Conservation (phyloP, 2,329 filamentous ascomycete species). For the Pseudogymnoascus sp. region DNA sequence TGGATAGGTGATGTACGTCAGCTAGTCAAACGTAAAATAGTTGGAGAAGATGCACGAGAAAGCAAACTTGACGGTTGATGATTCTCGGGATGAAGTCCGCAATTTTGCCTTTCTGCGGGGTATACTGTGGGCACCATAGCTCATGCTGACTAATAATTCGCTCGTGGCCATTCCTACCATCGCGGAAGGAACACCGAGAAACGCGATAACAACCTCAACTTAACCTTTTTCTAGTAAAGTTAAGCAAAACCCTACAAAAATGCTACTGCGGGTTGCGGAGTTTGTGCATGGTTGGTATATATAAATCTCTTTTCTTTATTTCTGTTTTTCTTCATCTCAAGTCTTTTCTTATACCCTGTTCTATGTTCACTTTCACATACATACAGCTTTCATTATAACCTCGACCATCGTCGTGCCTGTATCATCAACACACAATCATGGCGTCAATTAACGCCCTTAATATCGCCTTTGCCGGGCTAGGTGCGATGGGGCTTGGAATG, state of each 20-base stretch:
- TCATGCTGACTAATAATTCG: background rate
- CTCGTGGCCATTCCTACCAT: background rate
- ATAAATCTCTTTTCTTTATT: background rate
- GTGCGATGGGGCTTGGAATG: conserved; percentile 79
- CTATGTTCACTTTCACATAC: background rate
- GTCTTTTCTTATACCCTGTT: background rate
- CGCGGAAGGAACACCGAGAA: background rate
- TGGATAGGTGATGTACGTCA: background rate
- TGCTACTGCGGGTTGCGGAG: background rate
- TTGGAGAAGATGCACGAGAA: background rate
- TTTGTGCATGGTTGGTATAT: background rate
- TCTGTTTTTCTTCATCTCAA: background rate
- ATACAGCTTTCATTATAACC: background rate
- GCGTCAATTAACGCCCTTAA: conserved; percentile 32
- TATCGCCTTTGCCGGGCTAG: conserved; percentile 66
- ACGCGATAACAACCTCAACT: background rate
- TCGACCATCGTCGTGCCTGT: background rate
- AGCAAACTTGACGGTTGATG: background rate
- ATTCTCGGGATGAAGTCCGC: background rate
- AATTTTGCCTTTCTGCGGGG: background rate
- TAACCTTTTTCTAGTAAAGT: background rate
- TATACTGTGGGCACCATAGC: background rate
- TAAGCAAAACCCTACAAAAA: background rate
- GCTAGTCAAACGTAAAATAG: background rate
- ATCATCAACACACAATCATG: background rate